Percentiles rank a stretch among this genome's conserved stretches.
phyloP scores from a whole-genome alignment of 116 monocot genomes.

The Trichopus zeylanicus region DNA sequence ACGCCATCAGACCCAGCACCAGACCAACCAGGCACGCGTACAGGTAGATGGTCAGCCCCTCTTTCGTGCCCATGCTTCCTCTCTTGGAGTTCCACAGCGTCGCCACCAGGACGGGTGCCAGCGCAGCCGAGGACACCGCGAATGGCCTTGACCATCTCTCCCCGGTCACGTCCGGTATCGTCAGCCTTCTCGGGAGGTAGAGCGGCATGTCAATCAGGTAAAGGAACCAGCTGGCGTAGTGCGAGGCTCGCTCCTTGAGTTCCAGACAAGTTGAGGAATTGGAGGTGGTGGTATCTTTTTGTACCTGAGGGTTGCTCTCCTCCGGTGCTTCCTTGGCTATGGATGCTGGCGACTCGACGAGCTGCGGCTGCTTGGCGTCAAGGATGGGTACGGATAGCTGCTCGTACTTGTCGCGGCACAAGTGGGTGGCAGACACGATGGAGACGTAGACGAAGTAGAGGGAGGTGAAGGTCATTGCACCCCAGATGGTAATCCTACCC shows the following conservation, averaged over 20 bases:
- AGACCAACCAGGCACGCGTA: not conserved
- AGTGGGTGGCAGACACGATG: constrained; percentile 26
- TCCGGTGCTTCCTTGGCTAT: not conserved
- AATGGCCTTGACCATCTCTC: constrained; percentile 23
- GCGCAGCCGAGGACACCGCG: constrained; percentile 18
- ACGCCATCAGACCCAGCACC: constrained; percentile 13
- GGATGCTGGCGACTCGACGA: not conserved
- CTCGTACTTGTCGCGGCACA: constrained; percentile 21
- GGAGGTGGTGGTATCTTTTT: not conserved
- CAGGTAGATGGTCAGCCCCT: constrained; percentile 7
- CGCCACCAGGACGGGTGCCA: constrained; percentile 21
- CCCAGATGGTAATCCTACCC: constrained; percentile 20
- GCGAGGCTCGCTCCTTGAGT: not conserved
- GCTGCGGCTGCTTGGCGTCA: not conserved
- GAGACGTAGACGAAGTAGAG: constrained; percentile 30
- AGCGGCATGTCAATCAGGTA: constrained; percentile 18
- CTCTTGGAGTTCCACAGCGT: constrained; percentile 22
- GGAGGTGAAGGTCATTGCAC: constrained; percentile 19
- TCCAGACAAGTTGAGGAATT: not conserved
- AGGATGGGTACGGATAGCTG: constrained; percentile 6
- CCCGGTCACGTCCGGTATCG: constrained; percentile 26
- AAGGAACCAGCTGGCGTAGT: constrained; percentile 1
- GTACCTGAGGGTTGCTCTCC: not conserved
- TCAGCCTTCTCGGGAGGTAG: constrained; percentile 26
- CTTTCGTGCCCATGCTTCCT: constrained; percentile 4